Base-by-base conservation (phyloP, 169 alveolate genomes). In the Hepatocystis sp. region DNA sequence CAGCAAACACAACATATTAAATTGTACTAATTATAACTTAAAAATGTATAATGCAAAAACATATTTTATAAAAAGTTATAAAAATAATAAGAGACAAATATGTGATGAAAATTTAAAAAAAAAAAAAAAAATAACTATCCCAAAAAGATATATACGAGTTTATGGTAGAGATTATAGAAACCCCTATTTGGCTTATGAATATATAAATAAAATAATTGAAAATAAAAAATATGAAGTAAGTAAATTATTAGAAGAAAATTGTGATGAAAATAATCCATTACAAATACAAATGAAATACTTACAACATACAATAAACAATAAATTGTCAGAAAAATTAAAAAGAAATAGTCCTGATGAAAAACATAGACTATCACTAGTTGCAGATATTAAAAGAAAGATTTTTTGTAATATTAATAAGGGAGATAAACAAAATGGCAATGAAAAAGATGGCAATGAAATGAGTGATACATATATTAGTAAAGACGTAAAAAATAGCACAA, bases 281-380 rank as follows among this genome's bases (percentile, higher is more conserved):
- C 91, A 91, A 90, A 85, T 91, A 28, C 25, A 93, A 11, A 21
- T 91, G 53, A 91, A 91, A 4, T 91, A 84, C 67, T 68, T 91
- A 4, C 93, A 91, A 64, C 89, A 93, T 67, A 92, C 95, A 25
- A 65, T 88, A 36, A 92, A 92, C 52, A 88, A 85, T 55, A 92
- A 92, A 68, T 91, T 92, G n/a, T 66, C 91, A n/a, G 95, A 92
- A 44, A 86, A 85, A 91, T 91, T 92, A 34, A 90, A 85, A 49
- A 90, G 93, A 63, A 49, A 58, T 4, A 67, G 88, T 47, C 61
- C 66, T 8, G 91, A 91, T 34, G 66, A 61, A 44, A 81, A 64
- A 44, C 95, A 92, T 78, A 86, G 89, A 21, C 34, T 92, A 44
- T 92, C 94, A 17, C 58, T 92, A 23, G 88, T 92, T 4, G 95